Conservation (phyloP, 2,329 filamentous ascomycete genomes). For the Penicillium expansum region DNA sequence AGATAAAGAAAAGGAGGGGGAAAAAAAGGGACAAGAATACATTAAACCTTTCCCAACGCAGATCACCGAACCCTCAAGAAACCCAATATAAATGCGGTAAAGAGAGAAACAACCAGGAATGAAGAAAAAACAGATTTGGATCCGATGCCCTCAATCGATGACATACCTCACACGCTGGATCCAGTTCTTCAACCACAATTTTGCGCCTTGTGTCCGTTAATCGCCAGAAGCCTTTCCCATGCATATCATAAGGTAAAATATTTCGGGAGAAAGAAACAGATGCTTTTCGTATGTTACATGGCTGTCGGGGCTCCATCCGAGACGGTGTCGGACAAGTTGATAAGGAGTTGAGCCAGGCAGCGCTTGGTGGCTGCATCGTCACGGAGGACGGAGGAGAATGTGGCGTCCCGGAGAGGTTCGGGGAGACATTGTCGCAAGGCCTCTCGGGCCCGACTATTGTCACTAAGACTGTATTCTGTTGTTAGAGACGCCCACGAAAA, state of each 20-base stretch:
- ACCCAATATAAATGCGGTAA: constrained; percentile 22
- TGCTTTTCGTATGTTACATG: constrained; percentile 40
- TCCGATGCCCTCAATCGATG: constrained; percentile 13
- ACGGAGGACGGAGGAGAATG: constrained; percentile 91
- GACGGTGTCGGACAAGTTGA: constrained; percentile 91
- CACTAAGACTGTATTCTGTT: constrained; percentile 66
- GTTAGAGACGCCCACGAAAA: not conserved
- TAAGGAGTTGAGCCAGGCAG: constrained; percentile 92
- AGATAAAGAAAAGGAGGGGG: constrained; percentile 8
- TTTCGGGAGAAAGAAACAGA: constrained; percentile 34
- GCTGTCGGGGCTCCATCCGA: constrained; percentile 50
- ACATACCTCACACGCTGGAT: constrained; percentile 7
- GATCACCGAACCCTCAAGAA: constrained; percentile 23
- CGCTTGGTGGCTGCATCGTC: constrained; percentile 97
- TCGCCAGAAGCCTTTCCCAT: constrained; percentile 43
- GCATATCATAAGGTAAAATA: constrained; percentile 42
- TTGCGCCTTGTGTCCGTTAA: constrained; percentile 41
- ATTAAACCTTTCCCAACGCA: constrained; percentile 23
- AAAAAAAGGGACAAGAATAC: constrained; percentile 27
- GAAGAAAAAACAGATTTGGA: constrained; percentile 16
- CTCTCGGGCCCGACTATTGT: constrained; percentile 93
- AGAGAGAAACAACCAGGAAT: constrained; percentile 18
- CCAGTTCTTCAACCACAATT: constrained; percentile 26
- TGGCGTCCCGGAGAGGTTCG: constrained; percentile 96
- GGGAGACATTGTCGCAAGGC: constrained; percentile 93